Evolutionary conservation across 2,329 filamentous ascomycete genomes (phyloP).

Genomic region (Alternaria consortialis): DNA sequence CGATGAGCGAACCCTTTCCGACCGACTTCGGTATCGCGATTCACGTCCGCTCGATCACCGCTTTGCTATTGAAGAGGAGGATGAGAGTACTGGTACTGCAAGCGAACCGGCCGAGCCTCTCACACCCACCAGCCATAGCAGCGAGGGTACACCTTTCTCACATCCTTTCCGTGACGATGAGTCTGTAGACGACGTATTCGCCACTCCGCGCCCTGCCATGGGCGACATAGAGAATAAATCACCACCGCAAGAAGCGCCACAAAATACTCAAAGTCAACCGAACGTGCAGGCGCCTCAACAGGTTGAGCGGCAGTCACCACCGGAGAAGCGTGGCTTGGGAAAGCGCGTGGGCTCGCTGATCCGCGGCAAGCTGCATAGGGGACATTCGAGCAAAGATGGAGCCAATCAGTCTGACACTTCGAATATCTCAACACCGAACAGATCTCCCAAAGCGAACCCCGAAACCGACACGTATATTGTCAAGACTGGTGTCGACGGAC

Average conservation of each 20-base stretch:
- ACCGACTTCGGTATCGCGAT: conserved; percentile 36
- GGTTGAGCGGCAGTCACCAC: conserved; percentile 18
- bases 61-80: conserved; percentile 49
- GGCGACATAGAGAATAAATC: conserved; percentile 14
- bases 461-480: conserved; percentile 33
- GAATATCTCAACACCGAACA: conserved; percentile 5
- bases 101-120: conserved; percentile 52
- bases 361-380: conserved; percentile 36
- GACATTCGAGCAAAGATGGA: conserved; percentile 15
- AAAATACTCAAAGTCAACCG: background rate
- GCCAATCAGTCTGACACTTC: conserved; percentile 7
- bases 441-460: conserved; percentile 12
- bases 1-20: conserved; percentile 31
- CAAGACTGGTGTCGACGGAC: conserved; percentile 42
- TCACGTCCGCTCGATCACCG: conserved; percentile 40
- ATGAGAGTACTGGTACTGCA: conserved; percentile 51
- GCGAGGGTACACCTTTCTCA: conserved; percentile 39
- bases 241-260: conserved; percentile 8
- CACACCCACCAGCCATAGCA: conserved; percentile 50
- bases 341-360: conserved; percentile 47
- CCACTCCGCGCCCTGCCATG: conserved; percentile 24
- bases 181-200: conserved; percentile 28
- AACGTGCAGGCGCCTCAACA: conserved; percentile 7
- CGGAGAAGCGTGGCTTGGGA: conserved; percentile 41
- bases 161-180: conserved; percentile 45